A percentile compares a stretch with the other conserved stretches of the same genome.
These are phyloP conservation scores for Sphaceloma murrayae DNA, from an alignment of 2,329 filamentous ascomycete species.

Conservation along the genomic window DNA sequence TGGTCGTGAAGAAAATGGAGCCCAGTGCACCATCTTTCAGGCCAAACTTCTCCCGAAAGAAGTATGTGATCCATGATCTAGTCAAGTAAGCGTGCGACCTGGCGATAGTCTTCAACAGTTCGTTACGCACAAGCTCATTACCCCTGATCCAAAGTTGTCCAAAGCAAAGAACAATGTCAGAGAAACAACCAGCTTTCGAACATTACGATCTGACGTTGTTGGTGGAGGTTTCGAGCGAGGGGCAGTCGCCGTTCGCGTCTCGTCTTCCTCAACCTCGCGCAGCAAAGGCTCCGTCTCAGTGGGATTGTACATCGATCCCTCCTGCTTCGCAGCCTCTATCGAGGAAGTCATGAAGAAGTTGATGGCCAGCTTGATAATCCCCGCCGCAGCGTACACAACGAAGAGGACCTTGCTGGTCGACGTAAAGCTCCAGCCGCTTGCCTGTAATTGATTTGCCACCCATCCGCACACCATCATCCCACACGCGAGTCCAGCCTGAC, in stretches of 20 bases:
- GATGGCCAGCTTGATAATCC: slow-evolving; percentile 31
- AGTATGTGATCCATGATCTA: slow-evolving; percentile 17
- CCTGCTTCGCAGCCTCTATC: slow-evolving; percentile 19
- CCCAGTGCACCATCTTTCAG: slow-evolving; percentile 16
- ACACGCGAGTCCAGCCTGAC: slow-evolving; percentile 24
- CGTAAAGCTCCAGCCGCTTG: slow-evolving; percentile 30
- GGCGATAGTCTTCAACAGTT: too few species aligned
- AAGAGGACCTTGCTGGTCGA: slow-evolving; percentile 35
- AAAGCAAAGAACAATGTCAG: slow-evolving; percentile 15
- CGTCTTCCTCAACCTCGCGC: not conserved
- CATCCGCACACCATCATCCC: slow-evolving; percentile 31
- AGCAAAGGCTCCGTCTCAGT: slow-evolving; percentile 9
- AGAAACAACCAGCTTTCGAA: not conserved
- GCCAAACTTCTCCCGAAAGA: slow-evolving; percentile 17
- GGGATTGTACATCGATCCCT: not conserved
- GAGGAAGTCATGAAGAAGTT: slow-evolving; percentile 37
- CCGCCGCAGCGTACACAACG: slow-evolving; percentile 35
- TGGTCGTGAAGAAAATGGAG: slow-evolving; percentile 15
- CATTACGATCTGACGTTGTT: not conserved
- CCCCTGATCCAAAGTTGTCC: slow-evolving; percentile 17
- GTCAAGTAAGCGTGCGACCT: not conserved
- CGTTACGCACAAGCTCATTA: slow-evolving; percentile 13
- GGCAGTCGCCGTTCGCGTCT: not conserved
- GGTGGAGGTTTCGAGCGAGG: slow-evolving; percentile 5
- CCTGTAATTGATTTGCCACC: slow-evolving; percentile 29